Percentiles rank a stretch among this genome's conserved stretches.
Conservation (phyloP, 2,329 filamentous ascomycete species). For the Diaporthe sp. region DNA sequence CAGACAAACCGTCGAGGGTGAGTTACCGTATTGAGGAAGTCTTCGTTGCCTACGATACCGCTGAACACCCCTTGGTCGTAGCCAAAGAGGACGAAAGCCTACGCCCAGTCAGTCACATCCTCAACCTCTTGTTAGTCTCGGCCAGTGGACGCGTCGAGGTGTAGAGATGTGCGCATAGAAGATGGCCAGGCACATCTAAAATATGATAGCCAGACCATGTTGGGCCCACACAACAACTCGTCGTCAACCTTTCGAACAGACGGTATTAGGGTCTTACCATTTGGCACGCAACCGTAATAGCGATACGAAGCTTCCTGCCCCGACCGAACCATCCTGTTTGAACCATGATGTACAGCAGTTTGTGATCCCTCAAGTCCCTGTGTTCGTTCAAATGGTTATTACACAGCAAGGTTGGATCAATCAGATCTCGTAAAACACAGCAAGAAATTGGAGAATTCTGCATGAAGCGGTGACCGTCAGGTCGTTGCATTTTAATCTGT, state of each 20-base stretch:
- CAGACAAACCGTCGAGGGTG: too few relatives aligned
- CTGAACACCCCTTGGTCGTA: conserved; percentile 62
- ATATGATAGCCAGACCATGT: not conserved
- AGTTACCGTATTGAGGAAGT: conserved; percentile 49
- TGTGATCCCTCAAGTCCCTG: not conserved
- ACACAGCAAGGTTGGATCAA: not conserved
- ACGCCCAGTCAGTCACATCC: not conserved
- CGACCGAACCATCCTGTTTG: conserved; percentile 35
- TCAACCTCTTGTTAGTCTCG: too few relatives aligned
- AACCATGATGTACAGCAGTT: conserved; percentile 13
- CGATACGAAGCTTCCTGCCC: conserved; percentile 34
- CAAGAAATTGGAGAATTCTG: not conserved
- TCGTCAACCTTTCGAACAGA: not conserved
- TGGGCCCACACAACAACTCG: not conserved
- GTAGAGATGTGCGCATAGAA: too few relatives aligned
- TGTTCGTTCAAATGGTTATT: not conserved
- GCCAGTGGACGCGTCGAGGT: not conserved
- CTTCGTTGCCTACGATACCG: conserved; percentile 56
- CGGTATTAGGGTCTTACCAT: conserved; percentile 43
- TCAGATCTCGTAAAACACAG: not conserved
- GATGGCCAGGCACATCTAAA: not conserved
- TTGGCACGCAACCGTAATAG: conserved; percentile 37
- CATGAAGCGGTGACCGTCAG: not conserved
- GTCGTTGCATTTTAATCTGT: not conserved
- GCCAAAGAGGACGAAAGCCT: conserved; percentile 49